Evolutionary conservation across 2,329 filamentous ascomycete genomes (phyloP), one percentile per base, ranked within the genome.

Genomic region (Madurella mycetomatis): DNA sequence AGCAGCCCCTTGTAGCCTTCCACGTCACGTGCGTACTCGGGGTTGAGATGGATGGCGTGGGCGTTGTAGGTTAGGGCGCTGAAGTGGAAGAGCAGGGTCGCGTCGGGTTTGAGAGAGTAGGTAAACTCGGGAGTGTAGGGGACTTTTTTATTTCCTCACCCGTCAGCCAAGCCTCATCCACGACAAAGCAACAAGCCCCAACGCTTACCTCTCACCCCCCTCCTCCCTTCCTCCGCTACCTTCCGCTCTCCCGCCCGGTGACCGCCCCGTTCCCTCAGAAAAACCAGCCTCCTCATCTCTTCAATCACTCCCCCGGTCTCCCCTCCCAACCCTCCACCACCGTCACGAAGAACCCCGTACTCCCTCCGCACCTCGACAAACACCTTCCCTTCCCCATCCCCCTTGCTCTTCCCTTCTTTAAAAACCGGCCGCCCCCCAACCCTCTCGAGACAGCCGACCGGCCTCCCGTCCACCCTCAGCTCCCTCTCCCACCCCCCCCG

Each of bases 31-130:
- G 84, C 85, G 71, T 90, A 95, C 42, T 78, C 66, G 1, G 78
- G 80, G 69, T 96, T 88, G 18, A 95, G 78, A 72, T 99, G 94
- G 62, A 99, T 96, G 15, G 81, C 78, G 71, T 99, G 94, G 1
- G 90, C 90, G 70, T 99, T 99, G 76, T 90, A 92, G 2, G 88
- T 92, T 34, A 99, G 81, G 0, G 91, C 91, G 17, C 88, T 94
- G 76, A 92, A 97, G 55, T 92, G 84, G 73, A 95, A 96, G 51
- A 99, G 83, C 4, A 96, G 80, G 4, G 80, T 75, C 2, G 81
- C 76, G 2, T 85, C 85, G 1, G 91, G 90, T 0, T 73, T 80
- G 19, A 96, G 72, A 0, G 74, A 72, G 62, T 87, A 66, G 18
- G 66, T 66, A 57, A 72, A 69, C 15, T 67, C 66, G 8, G 75